These are phyloP conservation scores for Magnolia kwangsiensis DNA, from an alignment of 164 flowering plant genomes.

Conservation along the genomic window DNA sequence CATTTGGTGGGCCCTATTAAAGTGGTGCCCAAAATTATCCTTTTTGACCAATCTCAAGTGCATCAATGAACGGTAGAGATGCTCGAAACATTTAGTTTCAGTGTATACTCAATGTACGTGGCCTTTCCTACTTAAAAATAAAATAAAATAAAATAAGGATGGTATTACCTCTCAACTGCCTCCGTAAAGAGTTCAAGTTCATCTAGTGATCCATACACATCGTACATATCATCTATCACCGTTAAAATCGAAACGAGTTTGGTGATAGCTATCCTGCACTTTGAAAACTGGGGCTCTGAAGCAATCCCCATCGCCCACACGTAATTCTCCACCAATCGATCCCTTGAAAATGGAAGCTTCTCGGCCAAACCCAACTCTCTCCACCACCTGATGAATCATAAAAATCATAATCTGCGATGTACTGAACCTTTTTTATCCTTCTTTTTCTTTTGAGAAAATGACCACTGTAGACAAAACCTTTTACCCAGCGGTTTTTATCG, in stretches of 20 bases:
- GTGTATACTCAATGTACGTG: too few relatives aligned
- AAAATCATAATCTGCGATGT: not conserved
- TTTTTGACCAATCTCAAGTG: too few relatives aligned
- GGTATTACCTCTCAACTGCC: conserved; percentile 32
- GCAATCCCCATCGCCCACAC: conserved; percentile 28
- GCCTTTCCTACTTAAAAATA: too few relatives aligned
- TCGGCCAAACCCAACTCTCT: conserved; percentile 20
- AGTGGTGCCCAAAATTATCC: too few relatives aligned
- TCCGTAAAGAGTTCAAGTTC: conserved; percentile 40
- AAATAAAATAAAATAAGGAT: too few relatives aligned
- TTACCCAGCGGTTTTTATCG: too few relatives aligned
- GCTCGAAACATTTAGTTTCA: too few relatives aligned
- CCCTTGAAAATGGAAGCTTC: conserved; percentile 32
- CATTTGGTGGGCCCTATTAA: too few relatives aligned
- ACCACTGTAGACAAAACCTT: too few relatives aligned
- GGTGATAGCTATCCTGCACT: conserved; percentile 25
- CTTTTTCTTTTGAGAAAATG: too few relatives aligned
- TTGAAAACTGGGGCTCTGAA: conserved; percentile 24
- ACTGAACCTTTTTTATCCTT: too few relatives aligned
- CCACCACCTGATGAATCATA: conserved; percentile 13
- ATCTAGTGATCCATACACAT: conserved; percentile 37
- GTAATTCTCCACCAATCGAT: conserved; percentile 37
- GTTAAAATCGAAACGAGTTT: conserved; percentile 25
- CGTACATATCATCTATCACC: conserved; percentile 39
- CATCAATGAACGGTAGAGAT: too few relatives aligned